A percentile compares a stretch with the other conserved stretches of the same genome.
Conservation (phyloP, 148 eudicot genomes). For the Fagopyrum esculentum region DNA sequence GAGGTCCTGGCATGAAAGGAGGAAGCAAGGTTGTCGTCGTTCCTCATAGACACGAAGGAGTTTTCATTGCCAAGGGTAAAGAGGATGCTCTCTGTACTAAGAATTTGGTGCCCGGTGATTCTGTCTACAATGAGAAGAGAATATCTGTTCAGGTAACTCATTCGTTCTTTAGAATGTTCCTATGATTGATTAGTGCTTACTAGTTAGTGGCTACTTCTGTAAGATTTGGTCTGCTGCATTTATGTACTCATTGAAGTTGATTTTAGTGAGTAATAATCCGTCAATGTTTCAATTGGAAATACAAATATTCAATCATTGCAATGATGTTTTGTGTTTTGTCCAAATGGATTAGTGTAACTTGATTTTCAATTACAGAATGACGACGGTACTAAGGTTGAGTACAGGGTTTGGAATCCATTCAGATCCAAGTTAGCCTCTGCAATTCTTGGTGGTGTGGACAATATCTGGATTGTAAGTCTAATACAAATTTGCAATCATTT, state of each 20-base stretch:
- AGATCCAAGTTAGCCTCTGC: conserved; percentile 96
- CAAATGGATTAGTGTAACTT: background rate
- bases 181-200: background rate
- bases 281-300: no score
- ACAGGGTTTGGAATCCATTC: conserved; percentile 96
- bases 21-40: conserved; percentile 75
- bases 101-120: conserved; percentile 92
- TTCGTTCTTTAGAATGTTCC: background rate
- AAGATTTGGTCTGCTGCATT: no score
- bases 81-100: conserved; percentile 90
- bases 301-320: background rate
- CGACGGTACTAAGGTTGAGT: conserved; percentile 80
- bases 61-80: conserved; percentile 85
- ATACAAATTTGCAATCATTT: background rate
- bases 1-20: conserved; percentile 74
- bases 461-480: conserved; percentile 80
- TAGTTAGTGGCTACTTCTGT: background rate
- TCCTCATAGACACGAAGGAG: conserved; percentile 82
- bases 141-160: conserved; percentile 68
- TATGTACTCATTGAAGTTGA: no score
- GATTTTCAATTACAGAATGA: conserved; percentile 41
- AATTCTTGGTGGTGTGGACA: conserved; percentile 82
- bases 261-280: no score
- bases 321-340: background rate
- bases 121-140: conserved; percentile 91